Base-by-base conservation (phyloP, 495 filamentous ascomycete species). In the Penicillium turbatum region DNA sequence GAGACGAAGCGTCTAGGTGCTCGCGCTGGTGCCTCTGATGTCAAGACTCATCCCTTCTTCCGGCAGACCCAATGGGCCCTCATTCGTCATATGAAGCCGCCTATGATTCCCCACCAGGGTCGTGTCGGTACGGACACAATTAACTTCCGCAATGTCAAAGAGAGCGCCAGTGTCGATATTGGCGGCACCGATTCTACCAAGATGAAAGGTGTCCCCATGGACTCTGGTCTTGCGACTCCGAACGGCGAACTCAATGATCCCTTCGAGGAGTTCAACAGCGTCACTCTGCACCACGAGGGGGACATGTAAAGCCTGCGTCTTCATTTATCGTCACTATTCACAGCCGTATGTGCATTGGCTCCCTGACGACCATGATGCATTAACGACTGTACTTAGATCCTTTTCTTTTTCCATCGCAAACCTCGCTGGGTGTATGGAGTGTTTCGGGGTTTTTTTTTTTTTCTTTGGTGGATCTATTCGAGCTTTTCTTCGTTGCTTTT, bases 251-350 rank as follows among this genome's bases (percentile, higher is more conserved):
- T 85, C 51, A 80, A 82, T n/a, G 93, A 98, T 80, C 93, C 93
- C 11, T 98, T 98, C 65, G 90, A 96, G 69, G 95, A 97, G 67
- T 98, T 98, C 68, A 98, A 98, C 71, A 95, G 89, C 62, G 93
- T 98, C 30, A 98, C 93, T 54, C 81, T 98, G 52, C 92, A 96
- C 71, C 93, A 98, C 75, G 93, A 97, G 50, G 95, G 90, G 10
- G 92, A 97, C 51, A 53, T 63, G 41, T 72, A 50, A 65, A 21
- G 47, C 34, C 29, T 47, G 52, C 41, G 48, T 53, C 48, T 40
- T 56, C 53, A 13, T 43, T 51, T 39, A 35, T 44, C 31, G 31
- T 52, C 37, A 34, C 43, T 64, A 56, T 24, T 55, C 40, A 49
- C 57, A 60, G 67, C 54, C 54, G 46, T 45, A 43, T 61, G 57